Percentiles rank a stretch among this genome's conserved stretches.
These are phyloP conservation scores for Geotrichum bryndzae DNA, from an alignment of 1,139 yeast genomes.

Conservation along the genomic window DNA sequence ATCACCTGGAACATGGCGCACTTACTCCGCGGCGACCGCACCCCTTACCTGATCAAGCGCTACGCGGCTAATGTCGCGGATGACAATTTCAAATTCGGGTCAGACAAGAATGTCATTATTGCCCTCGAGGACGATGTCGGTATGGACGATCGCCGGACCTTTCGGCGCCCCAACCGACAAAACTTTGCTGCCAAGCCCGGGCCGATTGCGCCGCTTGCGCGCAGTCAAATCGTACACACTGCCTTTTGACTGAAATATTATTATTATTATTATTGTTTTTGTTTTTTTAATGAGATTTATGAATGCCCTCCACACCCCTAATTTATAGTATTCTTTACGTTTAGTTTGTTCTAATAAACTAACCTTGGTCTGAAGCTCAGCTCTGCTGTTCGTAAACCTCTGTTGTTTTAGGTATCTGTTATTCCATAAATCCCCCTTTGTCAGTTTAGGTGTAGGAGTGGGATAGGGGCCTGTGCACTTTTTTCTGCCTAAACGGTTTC, in stretches of 20 bases:
- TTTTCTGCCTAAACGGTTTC: no score
- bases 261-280: not conserved
- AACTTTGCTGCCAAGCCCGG: constrained; percentile 36
- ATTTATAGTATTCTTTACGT: no score
- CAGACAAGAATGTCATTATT: constrained; percentile 63
- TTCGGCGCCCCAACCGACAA: constrained; percentile 53
- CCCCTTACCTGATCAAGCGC: constrained; percentile 58
- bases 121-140: constrained; percentile 69
- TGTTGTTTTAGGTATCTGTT: no score
- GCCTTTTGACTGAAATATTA: not conserved
- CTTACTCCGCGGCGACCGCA: constrained; percentile 48
- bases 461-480: no score
- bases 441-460: no score
- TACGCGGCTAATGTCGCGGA: constrained; percentile 62
- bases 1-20: constrained; percentile 73
- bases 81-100: constrained; percentile 71
- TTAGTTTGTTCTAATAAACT: no score
- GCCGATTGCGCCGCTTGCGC: constrained; percentile 24
- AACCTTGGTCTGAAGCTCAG: no score
- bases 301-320: no score
- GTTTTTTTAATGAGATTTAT: not conserved
- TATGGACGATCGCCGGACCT: constrained; percentile 53
- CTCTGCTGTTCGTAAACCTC: no score
- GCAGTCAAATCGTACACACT: not conserved
- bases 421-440: no score